Evolutionary conservation across 2,329 filamentous ascomycete genomes (phyloP).

Genomic region (Aschersonia sp.): DNA sequence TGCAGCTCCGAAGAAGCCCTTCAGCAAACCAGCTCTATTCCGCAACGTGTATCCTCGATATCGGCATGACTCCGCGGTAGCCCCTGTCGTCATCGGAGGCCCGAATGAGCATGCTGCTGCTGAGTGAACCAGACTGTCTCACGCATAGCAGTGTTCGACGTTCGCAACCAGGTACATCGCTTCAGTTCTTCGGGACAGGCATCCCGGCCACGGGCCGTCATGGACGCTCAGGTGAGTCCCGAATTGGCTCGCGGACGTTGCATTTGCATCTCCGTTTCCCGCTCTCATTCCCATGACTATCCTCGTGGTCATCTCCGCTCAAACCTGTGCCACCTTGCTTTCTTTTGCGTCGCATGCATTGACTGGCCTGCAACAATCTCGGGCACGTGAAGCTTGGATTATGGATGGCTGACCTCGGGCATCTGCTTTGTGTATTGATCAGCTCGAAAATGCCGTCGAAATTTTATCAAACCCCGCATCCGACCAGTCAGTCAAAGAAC

Average conservation of each 20-base stretch:
- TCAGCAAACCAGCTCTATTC: too few species aligned
- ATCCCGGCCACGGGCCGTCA: slow-evolving; percentile 11
- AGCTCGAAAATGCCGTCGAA: slow-evolving; percentile 92
- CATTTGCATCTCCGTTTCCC: too few species aligned
- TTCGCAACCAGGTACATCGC: not conserved
- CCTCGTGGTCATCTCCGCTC: too few species aligned
- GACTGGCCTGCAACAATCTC: not conserved
- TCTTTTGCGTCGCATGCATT: not conserved
- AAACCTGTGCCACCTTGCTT: too few species aligned
- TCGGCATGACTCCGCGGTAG: slow-evolving; percentile 27
- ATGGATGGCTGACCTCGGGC: slow-evolving; percentile 1
- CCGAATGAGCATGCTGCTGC: slow-evolving; percentile 26
- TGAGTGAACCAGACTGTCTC: slow-evolving; percentile 24
- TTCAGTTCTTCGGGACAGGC: not conserved
- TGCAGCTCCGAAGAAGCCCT: too few species aligned
- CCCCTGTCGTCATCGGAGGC: slow-evolving; percentile 17
- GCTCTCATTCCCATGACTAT: too few species aligned
- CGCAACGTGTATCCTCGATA: slow-evolving; percentile 1
- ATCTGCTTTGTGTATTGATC: slow-evolving; percentile 3
- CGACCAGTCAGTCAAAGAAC: slow-evolving; percentile 58
- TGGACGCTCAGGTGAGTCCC: slow-evolving; percentile 32
- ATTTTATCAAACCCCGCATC: slow-evolving; percentile 78
- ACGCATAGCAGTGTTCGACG: slow-evolving; percentile 28
- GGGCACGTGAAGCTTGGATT: not conserved
- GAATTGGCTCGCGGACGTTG: not conserved